Percentiles rank a stretch among this genome's conserved stretches.
These are phyloP conservation scores for Boletus nobilissimus DNA, from an alignment of 1,284 basidiomycete genomes.

Conservation along the genomic window DNA sequence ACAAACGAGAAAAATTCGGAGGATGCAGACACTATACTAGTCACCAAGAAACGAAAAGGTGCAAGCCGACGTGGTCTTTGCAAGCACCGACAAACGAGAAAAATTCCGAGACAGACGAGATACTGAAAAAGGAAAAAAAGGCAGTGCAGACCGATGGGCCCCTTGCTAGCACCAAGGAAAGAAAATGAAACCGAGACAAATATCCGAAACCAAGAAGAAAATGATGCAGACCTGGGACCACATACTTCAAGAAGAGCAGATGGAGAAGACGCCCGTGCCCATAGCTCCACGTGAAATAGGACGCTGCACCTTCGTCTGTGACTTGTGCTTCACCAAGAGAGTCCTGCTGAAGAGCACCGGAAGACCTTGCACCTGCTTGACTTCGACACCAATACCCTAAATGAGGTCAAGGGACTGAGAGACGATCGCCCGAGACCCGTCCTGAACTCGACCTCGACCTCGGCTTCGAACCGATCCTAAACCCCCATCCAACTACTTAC, in stretches of 20 bases:
- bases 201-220: not conserved
- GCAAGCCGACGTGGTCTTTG: too few relatives aligned
- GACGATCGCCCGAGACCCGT: not conserved
- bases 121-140: not conserved
- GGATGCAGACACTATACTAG: too few relatives aligned
- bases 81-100: too few relatives aligned
- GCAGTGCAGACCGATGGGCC: conserved; percentile 1
- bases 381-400: not conserved
- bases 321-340: not conserved
- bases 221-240: not conserved
- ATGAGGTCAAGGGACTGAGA: not conserved
- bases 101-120: too few relatives aligned
- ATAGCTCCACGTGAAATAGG: too few relatives aligned
- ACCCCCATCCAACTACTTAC: not conserved
- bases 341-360: conserved; percentile 18
- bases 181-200: not conserved
- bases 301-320: not conserved
- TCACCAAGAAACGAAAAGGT: too few relatives aligned
- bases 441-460: not conserved
- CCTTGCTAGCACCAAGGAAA: conserved; percentile 12
- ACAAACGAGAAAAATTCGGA: not conserved
- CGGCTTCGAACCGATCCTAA: not conserved
- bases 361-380: conserved; percentile 5
- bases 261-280: too few relatives aligned
- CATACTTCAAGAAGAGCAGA: not conserved